These are phyloP conservation scores for Sugiyamaella castrensis DNA, from an alignment of 1,139 yeast species.

Conservation along the genomic window DNA sequence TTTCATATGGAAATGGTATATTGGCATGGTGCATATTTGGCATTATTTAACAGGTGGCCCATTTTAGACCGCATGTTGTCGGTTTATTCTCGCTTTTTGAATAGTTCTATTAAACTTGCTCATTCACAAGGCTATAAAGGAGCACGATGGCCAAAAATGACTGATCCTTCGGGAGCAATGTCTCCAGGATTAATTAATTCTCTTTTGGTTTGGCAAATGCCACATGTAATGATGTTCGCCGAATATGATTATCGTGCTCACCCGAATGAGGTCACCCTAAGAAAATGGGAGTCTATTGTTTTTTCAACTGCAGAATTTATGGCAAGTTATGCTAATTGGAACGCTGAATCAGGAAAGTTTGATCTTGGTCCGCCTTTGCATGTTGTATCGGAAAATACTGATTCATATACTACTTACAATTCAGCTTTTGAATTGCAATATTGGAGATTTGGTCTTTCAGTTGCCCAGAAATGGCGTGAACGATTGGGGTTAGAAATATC, in stretches of 20 bases:
- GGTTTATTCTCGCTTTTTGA: slow-evolving; percentile 10
- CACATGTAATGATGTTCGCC: slow-evolving; percentile 16
- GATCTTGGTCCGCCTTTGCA: slow-evolving; percentile 14
- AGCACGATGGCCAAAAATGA: slow-evolving; percentile 18
- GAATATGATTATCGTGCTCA: slow-evolving; percentile 15
- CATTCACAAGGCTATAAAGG: slow-evolving; percentile 14
- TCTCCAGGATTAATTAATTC: slow-evolving; percentile 16
- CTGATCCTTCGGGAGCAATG: slow-evolving; percentile 14
- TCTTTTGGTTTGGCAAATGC: slow-evolving; percentile 16
- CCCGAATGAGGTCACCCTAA: slow-evolving; percentile 10
- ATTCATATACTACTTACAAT: slow-evolving; percentile 10
- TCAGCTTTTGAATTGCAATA: slow-evolving; percentile 16
- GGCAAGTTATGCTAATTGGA: slow-evolving; percentile 11
- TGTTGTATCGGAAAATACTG: slow-evolving; percentile 16
- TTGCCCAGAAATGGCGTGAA: slow-evolving; percentile 10
- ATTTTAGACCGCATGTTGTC: slow-evolving; percentile 9
- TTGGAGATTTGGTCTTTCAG: slow-evolving; percentile 15
- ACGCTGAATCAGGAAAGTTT: slow-evolving; percentile 7
- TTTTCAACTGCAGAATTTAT: slow-evolving; percentile 15
- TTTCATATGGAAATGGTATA: slow-evolving; percentile 17
- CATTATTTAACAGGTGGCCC: slow-evolving; percentile 14
- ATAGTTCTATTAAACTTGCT: slow-evolving; percentile 9
- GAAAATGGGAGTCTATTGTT: slow-evolving; percentile 11
- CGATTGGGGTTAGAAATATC: slow-evolving; percentile 6
- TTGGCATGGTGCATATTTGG: slow-evolving; percentile 17